Percentiles rank a stretch among this genome's conserved stretches.
phyloP scores from a whole-genome alignment of 768 basidiomycete genomes.

The Mycena pura region DNA sequence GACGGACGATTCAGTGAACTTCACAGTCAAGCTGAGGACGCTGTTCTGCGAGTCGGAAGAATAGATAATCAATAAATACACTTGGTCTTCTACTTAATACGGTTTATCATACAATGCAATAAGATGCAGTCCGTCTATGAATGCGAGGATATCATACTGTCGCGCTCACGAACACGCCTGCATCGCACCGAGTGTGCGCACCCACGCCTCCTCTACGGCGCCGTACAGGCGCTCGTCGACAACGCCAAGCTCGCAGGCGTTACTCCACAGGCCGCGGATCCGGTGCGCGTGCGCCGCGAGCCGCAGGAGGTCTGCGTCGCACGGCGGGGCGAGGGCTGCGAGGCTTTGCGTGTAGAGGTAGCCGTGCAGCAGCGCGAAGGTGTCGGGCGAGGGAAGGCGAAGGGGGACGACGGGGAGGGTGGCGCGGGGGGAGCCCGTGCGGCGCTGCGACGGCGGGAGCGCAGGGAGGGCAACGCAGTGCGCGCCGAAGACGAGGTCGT shows the following conservation, averaged over 20 bases:
- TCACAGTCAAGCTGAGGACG: too few relatives aligned
- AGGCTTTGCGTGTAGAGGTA: slow-evolving; percentile 59
- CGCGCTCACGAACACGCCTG: slow-evolving; percentile 20
- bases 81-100: too few relatives aligned
- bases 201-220: slow-evolving; percentile 58
- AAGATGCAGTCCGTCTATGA: too few relatives aligned
- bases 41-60: too few relatives aligned
- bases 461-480: slow-evolving; percentile 46
- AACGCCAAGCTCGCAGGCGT: slow-evolving; percentile 56
- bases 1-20: too few relatives aligned
- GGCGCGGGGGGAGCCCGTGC: neutral
- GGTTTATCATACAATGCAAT: too few relatives aligned
- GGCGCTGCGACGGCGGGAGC: slow-evolving; percentile 33
- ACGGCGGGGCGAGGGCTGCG: slow-evolving; percentile 46
- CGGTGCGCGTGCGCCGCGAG: slow-evolving; percentile 18
- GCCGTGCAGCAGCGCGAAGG: slow-evolving; percentile 53
- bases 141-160: too few relatives aligned
- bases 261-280: slow-evolving; percentile 56
- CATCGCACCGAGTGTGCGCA: slow-evolving; percentile 50
- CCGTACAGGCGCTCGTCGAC: slow-evolving; percentile 54
- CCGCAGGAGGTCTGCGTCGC: slow-evolving; percentile 21
- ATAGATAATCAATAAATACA: too few relatives aligned
- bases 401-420: slow-evolving; percentile 58
- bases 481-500: slow-evolving; percentile 50
- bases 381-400: slow-evolving; percentile 57